Percentiles rank a stretch among this genome's conserved stretches.
Evolutionary conservation across 306 rosid species (phyloP).

Genomic region (Astragalus membranaceus): DNA sequence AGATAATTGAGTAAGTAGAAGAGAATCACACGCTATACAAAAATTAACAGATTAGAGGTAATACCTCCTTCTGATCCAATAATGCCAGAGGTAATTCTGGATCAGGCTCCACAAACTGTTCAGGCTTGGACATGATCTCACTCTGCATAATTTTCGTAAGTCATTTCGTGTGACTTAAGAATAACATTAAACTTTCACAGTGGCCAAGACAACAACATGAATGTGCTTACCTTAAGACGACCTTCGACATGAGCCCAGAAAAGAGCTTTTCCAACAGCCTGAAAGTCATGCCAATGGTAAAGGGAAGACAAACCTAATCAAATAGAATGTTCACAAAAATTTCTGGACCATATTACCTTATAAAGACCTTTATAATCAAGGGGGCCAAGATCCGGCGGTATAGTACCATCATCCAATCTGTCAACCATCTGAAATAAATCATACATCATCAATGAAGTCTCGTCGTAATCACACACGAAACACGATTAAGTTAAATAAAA

Average conservation of each 20-base stretch:
- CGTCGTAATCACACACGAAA: neutral
- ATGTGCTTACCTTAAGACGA: slow-evolving; percentile 71
- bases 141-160: slow-evolving; percentile 51
- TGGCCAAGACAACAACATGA: neutral
- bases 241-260: slow-evolving; percentile 99
- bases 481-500: neutral
- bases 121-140: slow-evolving; percentile 97
- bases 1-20: slow-evolving; percentile 15
- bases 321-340: neutral
- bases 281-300: slow-evolving; percentile 42
- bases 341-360: slow-evolving; percentile 45
- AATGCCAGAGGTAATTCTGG: slow-evolving; percentile 86
- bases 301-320: slow-evolving; percentile 18
- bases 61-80: slow-evolving; percentile 95
- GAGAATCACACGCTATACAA: neutral
- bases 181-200: neutral
- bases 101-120: slow-evolving; percentile 91
- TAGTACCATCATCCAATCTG: slow-evolving; percentile 80
- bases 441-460: slow-evolving; percentile 21
- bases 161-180: slow-evolving; percentile 20
- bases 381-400: slow-evolving; percentile 63
- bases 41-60: neutral
- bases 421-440: slow-evolving; percentile 83
- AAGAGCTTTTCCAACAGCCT: slow-evolving; percentile 97
- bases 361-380: slow-evolving; percentile 90